A percentile compares a stretch with the other conserved stretches of the same genome.
These are phyloP conservation scores for Lizonia empirigonia DNA, from an alignment of 2,329 filamentous ascomycete species.

Conservation along the genomic window DNA sequence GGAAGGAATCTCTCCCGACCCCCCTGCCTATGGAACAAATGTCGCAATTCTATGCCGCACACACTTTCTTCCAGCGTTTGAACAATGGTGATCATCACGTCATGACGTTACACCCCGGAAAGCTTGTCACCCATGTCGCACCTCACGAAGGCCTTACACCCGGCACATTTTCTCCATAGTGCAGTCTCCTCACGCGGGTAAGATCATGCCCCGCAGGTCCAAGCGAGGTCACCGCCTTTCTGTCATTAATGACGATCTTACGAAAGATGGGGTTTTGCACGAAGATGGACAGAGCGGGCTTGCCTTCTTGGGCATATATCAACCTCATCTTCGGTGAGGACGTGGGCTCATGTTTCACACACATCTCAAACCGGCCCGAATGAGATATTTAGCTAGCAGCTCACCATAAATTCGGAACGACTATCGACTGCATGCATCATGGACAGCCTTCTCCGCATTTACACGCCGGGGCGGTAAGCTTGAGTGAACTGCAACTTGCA, in stretches of 20 bases:
- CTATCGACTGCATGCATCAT: not conserved
- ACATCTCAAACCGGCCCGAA: constrained; percentile 11
- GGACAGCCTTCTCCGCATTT: constrained; percentile 11
- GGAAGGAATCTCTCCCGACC: constrained; percentile 21
- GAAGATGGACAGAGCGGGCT: constrained; percentile 9
- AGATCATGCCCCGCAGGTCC: constrained; percentile 8
- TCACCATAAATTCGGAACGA: constrained; percentile 8
- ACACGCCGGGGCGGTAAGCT: not conserved
- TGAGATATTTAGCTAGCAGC: not conserved
- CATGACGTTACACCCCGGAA: constrained; percentile 28
- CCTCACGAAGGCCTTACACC: constrained; percentile 18
- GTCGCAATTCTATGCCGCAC: constrained; percentile 27
- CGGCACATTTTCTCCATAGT: constrained; percentile 21
- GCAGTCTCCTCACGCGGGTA: constrained; percentile 7
- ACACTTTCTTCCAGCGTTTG: constrained; percentile 17
- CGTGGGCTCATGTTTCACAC: constrained; percentile 5
- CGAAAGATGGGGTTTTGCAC: constrained; percentile 13
- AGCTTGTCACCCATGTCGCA: constrained; percentile 14
- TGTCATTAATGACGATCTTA: constrained; percentile 25
- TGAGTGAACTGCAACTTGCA: constrained; percentile 1
- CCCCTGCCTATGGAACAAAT: constrained; percentile 16
- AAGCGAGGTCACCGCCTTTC: constrained; percentile 31
- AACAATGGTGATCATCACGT: constrained; percentile 27
- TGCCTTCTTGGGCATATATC: constrained; percentile 6
- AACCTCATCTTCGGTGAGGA: constrained; percentile 1